These are phyloP conservation scores for Senecio squalidus DNA, from an alignment of 140 eudicot genomes.

Conservation along the genomic window DNA sequence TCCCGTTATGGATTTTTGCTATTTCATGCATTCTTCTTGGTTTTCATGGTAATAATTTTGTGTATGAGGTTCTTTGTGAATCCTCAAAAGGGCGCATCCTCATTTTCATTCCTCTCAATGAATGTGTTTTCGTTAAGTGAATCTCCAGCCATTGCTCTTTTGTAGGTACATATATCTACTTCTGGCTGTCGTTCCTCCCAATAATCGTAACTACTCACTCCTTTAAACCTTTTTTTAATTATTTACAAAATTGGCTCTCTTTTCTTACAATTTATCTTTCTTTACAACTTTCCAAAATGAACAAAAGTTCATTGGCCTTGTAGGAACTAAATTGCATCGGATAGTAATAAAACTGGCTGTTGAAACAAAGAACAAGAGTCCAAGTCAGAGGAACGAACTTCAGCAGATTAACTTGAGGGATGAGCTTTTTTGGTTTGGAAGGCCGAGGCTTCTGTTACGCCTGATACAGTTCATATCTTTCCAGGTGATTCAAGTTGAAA, in stretches of 20 bases:
- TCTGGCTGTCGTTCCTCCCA: conserved; percentile 86
- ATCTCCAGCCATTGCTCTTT: no score
- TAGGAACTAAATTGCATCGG: conserved; percentile 82
- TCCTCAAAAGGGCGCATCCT: background rate
- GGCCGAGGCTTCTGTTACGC: conserved; percentile 68
- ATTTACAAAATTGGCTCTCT: background rate
- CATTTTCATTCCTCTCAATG: background rate
- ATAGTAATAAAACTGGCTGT: conserved; percentile 87
- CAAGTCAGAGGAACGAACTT: conserved; percentile 38
- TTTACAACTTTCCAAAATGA: conserved; percentile 12
- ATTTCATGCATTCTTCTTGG: conserved; percentile 75
- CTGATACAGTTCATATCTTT: conserved; percentile 80
- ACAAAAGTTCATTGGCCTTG: conserved; percentile 50
- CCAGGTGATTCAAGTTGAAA: conserved; percentile 44
- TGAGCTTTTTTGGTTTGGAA: conserved; percentile 91
- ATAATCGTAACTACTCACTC: conserved; percentile 48
- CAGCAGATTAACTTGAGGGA: conserved; percentile 70
- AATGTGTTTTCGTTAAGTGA: background rate
- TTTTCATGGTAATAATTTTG: conserved; percentile 61
- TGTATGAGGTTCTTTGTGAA: background rate
- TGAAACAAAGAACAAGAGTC: conserved; percentile 62
- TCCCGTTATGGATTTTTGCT: conserved; percentile 88
- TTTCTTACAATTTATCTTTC: conserved; percentile 15
- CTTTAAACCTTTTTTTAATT: background rate
- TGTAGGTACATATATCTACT: conserved; percentile 75